Percentiles rank a stretch among this genome's conserved stretches.
Evolutionary conservation across 164 flowering plant genomes (phyloP).

Genomic region (Nymphaea colorata): DNA sequence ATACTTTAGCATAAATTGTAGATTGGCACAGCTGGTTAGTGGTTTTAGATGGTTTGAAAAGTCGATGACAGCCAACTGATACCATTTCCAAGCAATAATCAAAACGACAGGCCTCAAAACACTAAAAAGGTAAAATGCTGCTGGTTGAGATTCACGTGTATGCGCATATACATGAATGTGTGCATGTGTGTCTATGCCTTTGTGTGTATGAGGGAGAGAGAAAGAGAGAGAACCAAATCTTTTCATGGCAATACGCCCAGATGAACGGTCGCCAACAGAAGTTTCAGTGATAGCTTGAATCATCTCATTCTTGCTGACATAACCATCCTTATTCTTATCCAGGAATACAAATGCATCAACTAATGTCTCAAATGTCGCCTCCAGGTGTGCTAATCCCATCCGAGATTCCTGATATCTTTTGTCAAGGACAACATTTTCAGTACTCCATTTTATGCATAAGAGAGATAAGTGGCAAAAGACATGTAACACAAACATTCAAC

Average conservation of each 20-base stretch:
- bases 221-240: constrained; percentile 67
- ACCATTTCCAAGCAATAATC: too few relatives aligned
- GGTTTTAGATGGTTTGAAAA: too few relatives aligned
- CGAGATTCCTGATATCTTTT: constrained; percentile 37
- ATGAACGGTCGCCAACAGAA: constrained; percentile 64
- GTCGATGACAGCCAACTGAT: too few relatives aligned
- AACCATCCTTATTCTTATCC: constrained; percentile 93
- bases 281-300: constrained; percentile 76
- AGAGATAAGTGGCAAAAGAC: too few relatives aligned
- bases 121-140: too few relatives aligned
- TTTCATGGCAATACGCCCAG: constrained; percentile 81
- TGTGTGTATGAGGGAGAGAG: constrained; percentile 6
- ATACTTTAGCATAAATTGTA: too few relatives aligned
- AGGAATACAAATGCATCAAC: constrained; percentile 89
- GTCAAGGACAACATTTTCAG: constrained; percentile 25
- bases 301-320: constrained; percentile 95
- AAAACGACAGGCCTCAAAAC: too few relatives aligned
- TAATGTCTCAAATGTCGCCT: constrained; percentile 76
- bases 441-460: too few relatives aligned
- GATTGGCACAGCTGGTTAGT: too few relatives aligned
- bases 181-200: constrained; percentile 1
- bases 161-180: not conserved
- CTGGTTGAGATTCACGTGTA: not conserved
- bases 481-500: too few relatives aligned
- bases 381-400: constrained; percentile 71